Percentiles rank a stretch among this genome's conserved stretches.
Evolutionary conservation across 345 rosid species (phyloP).

Genomic region (Citrus reticulata): DNA sequence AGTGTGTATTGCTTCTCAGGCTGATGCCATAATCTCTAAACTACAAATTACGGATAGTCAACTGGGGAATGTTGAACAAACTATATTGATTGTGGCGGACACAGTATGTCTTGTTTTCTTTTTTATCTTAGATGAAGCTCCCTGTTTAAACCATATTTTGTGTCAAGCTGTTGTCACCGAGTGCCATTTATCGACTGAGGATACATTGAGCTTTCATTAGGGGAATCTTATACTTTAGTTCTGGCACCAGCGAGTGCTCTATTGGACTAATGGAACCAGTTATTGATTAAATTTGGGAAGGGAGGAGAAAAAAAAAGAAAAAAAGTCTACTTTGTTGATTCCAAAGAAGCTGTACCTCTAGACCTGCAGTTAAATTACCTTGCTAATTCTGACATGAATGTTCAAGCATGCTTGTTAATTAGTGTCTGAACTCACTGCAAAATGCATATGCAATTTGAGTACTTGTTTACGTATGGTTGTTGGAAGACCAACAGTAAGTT

Average conservation of each 20-base stretch:
- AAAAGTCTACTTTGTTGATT: background rate
- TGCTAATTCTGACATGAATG: background rate
- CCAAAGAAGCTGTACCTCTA: background rate
- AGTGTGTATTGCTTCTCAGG: constrained; percentile 50
- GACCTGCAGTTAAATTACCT: background rate
- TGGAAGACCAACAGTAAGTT: background rate
- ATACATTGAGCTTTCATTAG: constrained; percentile 19
- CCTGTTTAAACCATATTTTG: background rate
- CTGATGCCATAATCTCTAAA: constrained; percentile 58
- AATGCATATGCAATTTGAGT: background rate
- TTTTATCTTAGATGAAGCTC: constrained; percentile 9
- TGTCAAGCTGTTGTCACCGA: constrained; percentile 19
- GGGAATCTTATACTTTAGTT: background rate
- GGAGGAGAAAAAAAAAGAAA: no score
- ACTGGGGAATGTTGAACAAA: constrained; percentile 34
- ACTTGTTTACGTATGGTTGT: background rate
- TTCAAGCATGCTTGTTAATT: background rate
- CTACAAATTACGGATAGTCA: constrained; percentile 27
- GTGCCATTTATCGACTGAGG: constrained; percentile 43
- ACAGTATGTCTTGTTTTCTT: constrained; percentile 53
- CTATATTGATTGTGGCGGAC: constrained; percentile 61
- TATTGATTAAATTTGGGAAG: no score
- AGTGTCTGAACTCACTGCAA: background rate
- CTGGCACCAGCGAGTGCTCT: background rate
- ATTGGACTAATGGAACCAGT: background rate